Conservation (phyloP, 1,139 yeast species). For the Candida sp. region DNA sequence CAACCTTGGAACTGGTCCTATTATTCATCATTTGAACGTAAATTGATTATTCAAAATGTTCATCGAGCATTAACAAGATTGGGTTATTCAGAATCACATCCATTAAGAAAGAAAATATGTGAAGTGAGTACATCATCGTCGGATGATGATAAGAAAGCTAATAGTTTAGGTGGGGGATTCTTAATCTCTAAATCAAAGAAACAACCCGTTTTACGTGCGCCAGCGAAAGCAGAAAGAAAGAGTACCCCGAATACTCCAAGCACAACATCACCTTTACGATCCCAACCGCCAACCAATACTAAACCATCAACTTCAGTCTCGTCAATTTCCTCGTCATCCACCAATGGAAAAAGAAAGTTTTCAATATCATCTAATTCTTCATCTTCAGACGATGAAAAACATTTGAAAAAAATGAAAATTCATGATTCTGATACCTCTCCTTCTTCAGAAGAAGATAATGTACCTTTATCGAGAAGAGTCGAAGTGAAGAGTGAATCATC, state of each 20-base stretch:
- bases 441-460: constrained; percentile 23
- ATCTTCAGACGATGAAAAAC: constrained; percentile 14
- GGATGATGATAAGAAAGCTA: constrained; percentile 3
- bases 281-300: constrained; percentile 4
- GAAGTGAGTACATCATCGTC: constrained; percentile 3
- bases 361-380: constrained; percentile 11
- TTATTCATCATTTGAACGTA: constrained; percentile 32
- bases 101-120: constrained; percentile 35
- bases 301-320: neutral
- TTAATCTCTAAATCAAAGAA: constrained; percentile 9
- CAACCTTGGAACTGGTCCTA: constrained; percentile 38
- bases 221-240: constrained; percentile 3
- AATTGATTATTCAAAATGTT: constrained; percentile 28
- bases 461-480: constrained; percentile 5
- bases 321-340: neutral
- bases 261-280: constrained; percentile 3
- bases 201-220: constrained; percentile 6
- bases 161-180: constrained; percentile 15
- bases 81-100: constrained; percentile 45
- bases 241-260: constrained; percentile 4
- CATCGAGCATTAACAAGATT: constrained; percentile 40
- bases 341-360: constrained; percentile 10
- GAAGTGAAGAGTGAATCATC: constrained; percentile 2
- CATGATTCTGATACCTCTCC: constrained; percentile 24
- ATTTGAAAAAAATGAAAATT: constrained; percentile 9